Evolutionary conservation across 1,284 basidiomycete species (phyloP).

Genomic region (Leccinum pachyderme): DNA sequence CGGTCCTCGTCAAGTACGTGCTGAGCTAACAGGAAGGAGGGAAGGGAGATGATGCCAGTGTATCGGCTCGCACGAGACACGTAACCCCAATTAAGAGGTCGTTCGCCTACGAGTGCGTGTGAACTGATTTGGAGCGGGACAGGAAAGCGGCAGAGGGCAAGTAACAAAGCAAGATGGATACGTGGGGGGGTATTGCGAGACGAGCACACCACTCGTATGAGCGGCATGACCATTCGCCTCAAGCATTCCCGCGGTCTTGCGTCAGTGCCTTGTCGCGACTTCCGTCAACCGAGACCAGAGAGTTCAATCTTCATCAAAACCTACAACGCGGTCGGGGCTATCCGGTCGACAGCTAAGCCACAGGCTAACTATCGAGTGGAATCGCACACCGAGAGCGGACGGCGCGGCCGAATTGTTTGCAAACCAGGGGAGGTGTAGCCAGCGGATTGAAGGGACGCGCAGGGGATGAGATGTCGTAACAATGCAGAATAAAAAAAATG

Average conservation of each 20-base stretch:
- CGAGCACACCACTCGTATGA: constrained; percentile 46
- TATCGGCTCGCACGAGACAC: constrained; percentile 69
- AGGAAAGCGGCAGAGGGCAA: constrained; percentile 40
- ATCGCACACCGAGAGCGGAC: constrained; percentile 18
- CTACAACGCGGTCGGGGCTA: constrained; percentile 27
- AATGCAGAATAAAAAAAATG: constrained; percentile 51
- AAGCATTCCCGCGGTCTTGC: constrained; percentile 62
- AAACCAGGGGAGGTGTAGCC: constrained; percentile 20
- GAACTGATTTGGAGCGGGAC: constrained; percentile 52
- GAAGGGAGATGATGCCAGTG: constrained; percentile 51
- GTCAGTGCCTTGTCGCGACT: constrained; percentile 56
- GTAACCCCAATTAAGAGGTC: constrained; percentile 76
- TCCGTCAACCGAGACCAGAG: constrained; percentile 45
- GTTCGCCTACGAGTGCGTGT: constrained; percentile 59
- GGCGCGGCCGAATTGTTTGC: constrained; percentile 47
- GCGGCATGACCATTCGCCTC: constrained; percentile 42
- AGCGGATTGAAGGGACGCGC: constrained; percentile 21
- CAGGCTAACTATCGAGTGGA: constrained; percentile 15
- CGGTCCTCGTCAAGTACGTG: constrained; percentile 23
- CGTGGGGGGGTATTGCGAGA: constrained; percentile 49
- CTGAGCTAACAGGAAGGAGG: constrained; percentile 14
- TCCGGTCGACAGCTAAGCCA: constrained; percentile 17
- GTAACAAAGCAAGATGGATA: constrained; percentile 41
- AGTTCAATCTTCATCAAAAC: constrained; percentile 48
- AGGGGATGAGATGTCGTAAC: constrained; percentile 24